Percentiles rank a stretch among this genome's conserved stretches.
phyloP scores from a whole-genome alignment of 169 alveolate species.

The Plasmodium berghei region DNA sequence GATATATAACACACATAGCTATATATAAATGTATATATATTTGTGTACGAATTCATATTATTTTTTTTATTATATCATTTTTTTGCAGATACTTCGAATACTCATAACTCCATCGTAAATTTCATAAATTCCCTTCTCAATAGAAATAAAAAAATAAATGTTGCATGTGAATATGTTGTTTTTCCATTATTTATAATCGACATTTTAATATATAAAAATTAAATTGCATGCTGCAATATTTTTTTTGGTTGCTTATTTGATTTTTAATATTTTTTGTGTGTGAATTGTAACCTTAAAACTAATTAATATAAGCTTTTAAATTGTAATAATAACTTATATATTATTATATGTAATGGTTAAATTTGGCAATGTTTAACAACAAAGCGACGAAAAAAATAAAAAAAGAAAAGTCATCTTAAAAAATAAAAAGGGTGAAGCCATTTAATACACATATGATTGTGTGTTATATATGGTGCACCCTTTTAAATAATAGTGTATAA shows the following conservation, averaged over 20 bases:
- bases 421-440: not conserved
- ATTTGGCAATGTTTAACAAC: no score
- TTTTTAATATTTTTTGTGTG: conserved; percentile 24
- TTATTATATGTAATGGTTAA: no score
- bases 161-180: conserved; percentile 44
- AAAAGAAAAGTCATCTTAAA: conserved; percentile 2
- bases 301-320: conserved; percentile 8
- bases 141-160: conserved; percentile 9
- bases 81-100: conserved; percentile 39
- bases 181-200: conserved; percentile 74
- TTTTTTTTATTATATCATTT: not conserved
- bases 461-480: not conserved
- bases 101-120: conserved; percentile 35
- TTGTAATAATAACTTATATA: not conserved
- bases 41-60: not conserved
- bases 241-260: conserved; percentile 12
- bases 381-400: conserved; percentile 10
- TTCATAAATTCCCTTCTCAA: conserved; percentile 32
- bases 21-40: not conserved
- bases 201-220: conserved; percentile 34
- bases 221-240: not conserved
- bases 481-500: not conserved
- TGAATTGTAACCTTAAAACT: conserved; percentile 12
- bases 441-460: not conserved
- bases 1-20: not conserved